phyloP scores from a whole-genome alignment of 495 filamentous ascomycete genomes.

The Astrothelium subdiscretum region DNA sequence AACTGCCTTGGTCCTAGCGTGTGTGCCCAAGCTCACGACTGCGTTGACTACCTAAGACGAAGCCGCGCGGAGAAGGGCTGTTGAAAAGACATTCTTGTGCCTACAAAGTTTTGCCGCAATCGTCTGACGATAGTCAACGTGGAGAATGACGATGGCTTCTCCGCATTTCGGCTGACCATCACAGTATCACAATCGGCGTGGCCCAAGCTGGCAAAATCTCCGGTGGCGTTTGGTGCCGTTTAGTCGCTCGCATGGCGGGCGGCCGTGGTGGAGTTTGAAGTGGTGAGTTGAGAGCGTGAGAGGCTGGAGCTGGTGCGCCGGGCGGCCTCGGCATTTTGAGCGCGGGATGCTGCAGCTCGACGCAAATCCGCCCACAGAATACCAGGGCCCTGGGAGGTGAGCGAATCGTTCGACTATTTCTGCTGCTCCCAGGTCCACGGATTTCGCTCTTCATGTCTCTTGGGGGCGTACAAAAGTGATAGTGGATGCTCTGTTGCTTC shows the following conservation, averaged over 20 bases:
- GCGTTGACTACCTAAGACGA: too few species aligned
- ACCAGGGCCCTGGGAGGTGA: too few species aligned
- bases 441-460: too few species aligned
- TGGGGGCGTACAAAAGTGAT: too few species aligned
- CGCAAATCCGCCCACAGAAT: too few species aligned
- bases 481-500: too few species aligned
- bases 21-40: too few species aligned
- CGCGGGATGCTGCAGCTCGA: not conserved
- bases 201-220: not conserved
- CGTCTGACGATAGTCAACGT: not conserved
- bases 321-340: not conserved
- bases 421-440: too few species aligned
- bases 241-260: not conserved
- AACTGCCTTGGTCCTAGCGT: too few species aligned
- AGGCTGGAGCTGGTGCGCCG: not conserved
- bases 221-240: not conserved
- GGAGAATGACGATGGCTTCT: not conserved
- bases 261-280: not conserved
- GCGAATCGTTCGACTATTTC: too few species aligned
- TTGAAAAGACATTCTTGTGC: not conserved
- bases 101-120: not conserved
- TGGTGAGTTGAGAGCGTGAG: not conserved
- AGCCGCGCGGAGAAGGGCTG: too few species aligned
- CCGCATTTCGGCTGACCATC: not conserved
- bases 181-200: not conserved